Evolutionary conservation across 805 yeast genomes (phyloP).

Genomic region (Zygotorulaspora chibaensis): DNA sequence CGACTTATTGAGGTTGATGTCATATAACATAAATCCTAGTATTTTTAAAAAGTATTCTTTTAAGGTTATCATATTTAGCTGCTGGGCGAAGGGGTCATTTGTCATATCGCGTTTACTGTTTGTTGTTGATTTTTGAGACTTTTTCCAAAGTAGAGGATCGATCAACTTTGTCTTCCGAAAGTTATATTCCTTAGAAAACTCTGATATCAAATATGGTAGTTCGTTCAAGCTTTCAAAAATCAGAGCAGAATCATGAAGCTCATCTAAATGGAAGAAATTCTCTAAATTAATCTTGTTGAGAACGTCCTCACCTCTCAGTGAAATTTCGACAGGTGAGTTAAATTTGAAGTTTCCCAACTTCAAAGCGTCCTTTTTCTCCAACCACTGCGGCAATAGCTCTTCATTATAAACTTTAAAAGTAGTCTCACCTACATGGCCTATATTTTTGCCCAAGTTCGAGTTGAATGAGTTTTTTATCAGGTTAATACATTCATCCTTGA

Average conservation of each 20-base stretch:
- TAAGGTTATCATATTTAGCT: slow-evolving; percentile 29
- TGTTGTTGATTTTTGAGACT: slow-evolving; percentile 16
- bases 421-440: slow-evolving; percentile 41
- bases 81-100: slow-evolving; percentile 31
- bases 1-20: slow-evolving; percentile 58
- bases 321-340: slow-evolving; percentile 80
- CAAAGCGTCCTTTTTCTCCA: slow-evolving; percentile 53
- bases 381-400: slow-evolving; percentile 51
- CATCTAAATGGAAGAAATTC: slow-evolving; percentile 53
- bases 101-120: slow-evolving; percentile 24
- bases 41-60: slow-evolving; percentile 56
- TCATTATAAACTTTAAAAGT: slow-evolving; percentile 51
- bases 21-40: slow-evolving; percentile 73
- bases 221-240: slow-evolving; percentile 75
- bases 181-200: slow-evolving; percentile 66
- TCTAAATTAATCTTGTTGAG: slow-evolving; percentile 35
- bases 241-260: slow-evolving; percentile 75
- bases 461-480: slow-evolving; percentile 61
- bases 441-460: slow-evolving; percentile 56
- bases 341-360: slow-evolving; percentile 53
- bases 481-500: slow-evolving; percentile 68
- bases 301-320: slow-evolving; percentile 60
- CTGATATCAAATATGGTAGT: slow-evolving; percentile 52
- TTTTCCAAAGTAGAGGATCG: slow-evolving; percentile 55
- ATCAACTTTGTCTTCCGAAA: slow-evolving; percentile 67